Percentiles rank a stretch among this genome's conserved stretches.
phyloP scores from a whole-genome alignment of 352 stramenopile genomes.

The Pythium biforme region DNA sequence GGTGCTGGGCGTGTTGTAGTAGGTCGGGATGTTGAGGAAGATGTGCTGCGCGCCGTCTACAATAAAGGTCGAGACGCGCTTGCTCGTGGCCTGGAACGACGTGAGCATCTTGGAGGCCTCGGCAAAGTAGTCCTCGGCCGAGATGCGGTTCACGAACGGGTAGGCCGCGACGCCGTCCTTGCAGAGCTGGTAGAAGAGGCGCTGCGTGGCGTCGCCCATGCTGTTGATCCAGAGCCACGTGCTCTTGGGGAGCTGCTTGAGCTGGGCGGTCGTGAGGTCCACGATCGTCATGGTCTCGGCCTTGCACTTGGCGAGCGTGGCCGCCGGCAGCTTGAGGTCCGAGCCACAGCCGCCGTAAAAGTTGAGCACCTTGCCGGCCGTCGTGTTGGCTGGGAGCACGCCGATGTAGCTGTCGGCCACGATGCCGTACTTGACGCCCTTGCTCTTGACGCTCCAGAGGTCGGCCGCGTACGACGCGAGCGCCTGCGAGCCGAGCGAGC shows the following conservation, averaged over 20 bases:
- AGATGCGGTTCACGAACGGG: conserved; percentile 56
- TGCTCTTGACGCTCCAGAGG: conserved; percentile 40
- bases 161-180: conserved; percentile 46
- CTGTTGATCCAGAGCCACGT: conserved; percentile 68
- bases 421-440: conserved; percentile 44
- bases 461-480: conserved; percentile 47
- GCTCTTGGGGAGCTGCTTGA: conserved; percentile 33
- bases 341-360: conserved; percentile 52
- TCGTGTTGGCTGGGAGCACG: conserved; percentile 43
- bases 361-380: conserved; percentile 45
- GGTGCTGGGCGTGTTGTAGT: conserved; percentile 2
- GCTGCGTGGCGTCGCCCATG: conserved; percentile 50
- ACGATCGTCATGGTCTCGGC: background rate
- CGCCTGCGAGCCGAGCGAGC: conserved; percentile 46
- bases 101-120: conserved; percentile 16
- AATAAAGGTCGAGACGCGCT: conserved; percentile 35
- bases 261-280: background rate
- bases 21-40: background rate
- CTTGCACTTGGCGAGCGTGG: conserved; percentile 17
- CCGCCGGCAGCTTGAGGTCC: conserved; percentile 29
- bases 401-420: conserved; percentile 62
- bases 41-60: conserved; percentile 9
- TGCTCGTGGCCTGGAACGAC: background rate
- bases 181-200: conserved; percentile 62
- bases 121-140: conserved; percentile 45